A percentile compares a stretch with the other conserved stretches of the same genome.
These are phyloP conservation scores for Chytriomyces sp. DNA, from an alignment of 192 early-diverging fungal genomes.

Conservation along the genomic window DNA sequence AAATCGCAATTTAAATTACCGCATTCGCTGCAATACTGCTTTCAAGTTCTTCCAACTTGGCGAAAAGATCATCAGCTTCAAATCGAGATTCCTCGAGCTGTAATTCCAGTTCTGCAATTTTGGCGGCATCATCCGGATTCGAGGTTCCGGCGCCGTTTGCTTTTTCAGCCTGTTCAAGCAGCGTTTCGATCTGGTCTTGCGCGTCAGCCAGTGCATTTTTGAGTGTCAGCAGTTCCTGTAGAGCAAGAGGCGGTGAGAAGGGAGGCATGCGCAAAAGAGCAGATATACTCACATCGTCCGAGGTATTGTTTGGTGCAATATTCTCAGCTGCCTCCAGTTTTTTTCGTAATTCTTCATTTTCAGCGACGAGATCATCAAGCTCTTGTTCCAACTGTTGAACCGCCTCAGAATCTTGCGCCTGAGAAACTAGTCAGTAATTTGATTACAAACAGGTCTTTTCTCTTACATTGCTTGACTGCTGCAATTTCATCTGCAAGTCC, in stretches of 20 bases:
- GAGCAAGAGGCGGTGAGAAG: neutral
- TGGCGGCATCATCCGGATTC: neutral
- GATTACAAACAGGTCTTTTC: too few species aligned
- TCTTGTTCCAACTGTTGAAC: neutral
- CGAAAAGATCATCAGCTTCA: neutral
- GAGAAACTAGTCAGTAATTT: neutral
- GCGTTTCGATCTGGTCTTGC: conserved; percentile 7
- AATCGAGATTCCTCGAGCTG: neutral
- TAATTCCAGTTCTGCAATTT: conserved; percentile 13
- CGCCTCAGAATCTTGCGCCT: neutral
- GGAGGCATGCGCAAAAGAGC: too few species aligned
- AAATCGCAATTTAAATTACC: too few species aligned
- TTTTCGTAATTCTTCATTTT: neutral
- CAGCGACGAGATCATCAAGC: neutral
- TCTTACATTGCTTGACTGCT: neutral
- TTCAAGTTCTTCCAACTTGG: conserved; percentile 25
- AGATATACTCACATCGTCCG: too few species aligned
- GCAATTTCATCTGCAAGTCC: conserved; percentile 3
- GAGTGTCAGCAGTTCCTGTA: conserved; percentile 2
- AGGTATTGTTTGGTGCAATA: too few species aligned
- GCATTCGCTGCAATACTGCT: neutral
- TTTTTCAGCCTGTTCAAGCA: neutral
- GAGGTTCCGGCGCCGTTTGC: neutral
- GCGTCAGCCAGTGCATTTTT: conserved; percentile 1
- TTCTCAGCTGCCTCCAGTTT: neutral